Percentiles rank a stretch among this genome's conserved stretches.
Conservation (phyloP, 176 grass and related monocot genomes). For the Ananas comosus region DNA sequence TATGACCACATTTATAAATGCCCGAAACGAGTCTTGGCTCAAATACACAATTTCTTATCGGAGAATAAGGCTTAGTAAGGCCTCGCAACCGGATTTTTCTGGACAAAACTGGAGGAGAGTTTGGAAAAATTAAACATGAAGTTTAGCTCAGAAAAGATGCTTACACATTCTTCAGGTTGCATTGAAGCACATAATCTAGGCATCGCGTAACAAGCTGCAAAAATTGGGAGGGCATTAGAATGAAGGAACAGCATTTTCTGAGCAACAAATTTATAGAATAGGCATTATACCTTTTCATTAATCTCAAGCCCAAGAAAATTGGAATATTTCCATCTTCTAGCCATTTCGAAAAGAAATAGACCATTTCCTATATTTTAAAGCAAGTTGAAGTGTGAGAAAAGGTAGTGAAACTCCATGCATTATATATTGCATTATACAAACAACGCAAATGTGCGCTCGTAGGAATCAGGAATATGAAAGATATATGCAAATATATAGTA, state of each 20-base stretch:
- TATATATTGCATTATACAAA: background rate
- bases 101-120: background rate
- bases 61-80: background rate
- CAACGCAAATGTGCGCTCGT: background rate
- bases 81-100: background rate
- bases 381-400: constrained; percentile 8
- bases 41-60: no score
- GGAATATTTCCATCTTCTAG: constrained; percentile 36
- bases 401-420: background rate
- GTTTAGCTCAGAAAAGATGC: constrained; percentile 10
- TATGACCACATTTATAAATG: background rate
- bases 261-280: constrained; percentile 8
- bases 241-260: background rate
- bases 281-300: constrained; percentile 57
- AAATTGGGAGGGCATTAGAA: constrained; percentile 21
- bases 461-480: no score
- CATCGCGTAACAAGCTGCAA: constrained; percentile 79
- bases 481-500: no score
- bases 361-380: constrained; percentile 65
- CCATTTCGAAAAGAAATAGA: constrained; percentile 81
- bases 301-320: constrained; percentile 99
- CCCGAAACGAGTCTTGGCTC: no score
- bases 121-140: no score
- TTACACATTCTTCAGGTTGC: constrained; percentile 66
- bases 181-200: constrained; percentile 38